phyloP scores from a whole-genome alignment of 805 yeast genomes.

The Metschnikowia shivogae region DNA sequence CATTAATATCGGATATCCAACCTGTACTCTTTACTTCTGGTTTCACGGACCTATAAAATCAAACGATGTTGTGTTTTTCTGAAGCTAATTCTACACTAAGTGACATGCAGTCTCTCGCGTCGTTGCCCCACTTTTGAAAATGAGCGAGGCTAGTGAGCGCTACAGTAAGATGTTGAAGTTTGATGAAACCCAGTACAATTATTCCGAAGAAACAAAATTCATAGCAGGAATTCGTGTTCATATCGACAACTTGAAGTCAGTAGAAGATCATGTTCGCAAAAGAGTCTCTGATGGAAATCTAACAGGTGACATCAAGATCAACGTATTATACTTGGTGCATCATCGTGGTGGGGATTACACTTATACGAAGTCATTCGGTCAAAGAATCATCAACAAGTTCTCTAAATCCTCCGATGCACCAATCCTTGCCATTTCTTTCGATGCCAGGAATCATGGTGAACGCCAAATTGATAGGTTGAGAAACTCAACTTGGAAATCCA shows the following conservation, averaged over 20 bases:
- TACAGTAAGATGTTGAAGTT: constrained; percentile 11
- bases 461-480: constrained; percentile 32
- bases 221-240: constrained; percentile 44
- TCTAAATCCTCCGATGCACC: constrained; percentile 21
- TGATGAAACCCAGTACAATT: constrained; percentile 6
- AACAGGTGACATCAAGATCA: constrained; percentile 26
- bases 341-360: constrained; percentile 40
- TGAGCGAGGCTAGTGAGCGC: not conserved
- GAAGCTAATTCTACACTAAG: not conserved
- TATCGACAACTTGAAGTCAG: constrained; percentile 18
- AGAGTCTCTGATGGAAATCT: constrained; percentile 1
- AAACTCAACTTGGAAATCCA: constrained; percentile 45
- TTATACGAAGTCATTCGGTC: constrained; percentile 39
- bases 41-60: too few species aligned
- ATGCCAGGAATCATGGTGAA: constrained; percentile 54
- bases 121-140: constrained; percentile 1
- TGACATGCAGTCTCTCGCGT: constrained; percentile 2
- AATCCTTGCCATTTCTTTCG: constrained; percentile 48
- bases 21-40: too few species aligned
- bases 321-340: constrained; percentile 45
- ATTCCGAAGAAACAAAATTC: constrained; percentile 11
- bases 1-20: too few species aligned
- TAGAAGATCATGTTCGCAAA: constrained; percentile 3
- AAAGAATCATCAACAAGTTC: constrained; percentile 28
- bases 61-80: too few species aligned